phyloP scores from a whole-genome alignment of 331 rosid genomes.

The Rosa hybrid region DNA sequence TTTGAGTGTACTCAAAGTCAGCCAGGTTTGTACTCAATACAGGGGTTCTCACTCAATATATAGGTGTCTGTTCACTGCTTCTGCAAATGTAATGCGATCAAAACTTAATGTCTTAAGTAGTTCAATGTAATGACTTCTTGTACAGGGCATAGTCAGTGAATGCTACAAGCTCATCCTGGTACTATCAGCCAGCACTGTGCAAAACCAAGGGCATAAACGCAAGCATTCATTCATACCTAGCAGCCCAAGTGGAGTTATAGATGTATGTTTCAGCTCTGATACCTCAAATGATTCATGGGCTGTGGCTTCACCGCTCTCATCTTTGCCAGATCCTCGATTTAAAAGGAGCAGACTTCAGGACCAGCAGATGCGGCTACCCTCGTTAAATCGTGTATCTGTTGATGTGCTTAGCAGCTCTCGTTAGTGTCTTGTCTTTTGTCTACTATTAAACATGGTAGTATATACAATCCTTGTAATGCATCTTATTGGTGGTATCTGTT shows the following conservation, averaged over 20 bases:
- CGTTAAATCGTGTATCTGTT: constrained; percentile 59
- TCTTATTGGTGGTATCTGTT: constrained; percentile 40
- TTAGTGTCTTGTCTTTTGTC: constrained; percentile 49
- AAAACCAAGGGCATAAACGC: constrained; percentile 45
- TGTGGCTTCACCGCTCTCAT: constrained; percentile 36
- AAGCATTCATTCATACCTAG: constrained; percentile 48
- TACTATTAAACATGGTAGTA: constrained; percentile 50
- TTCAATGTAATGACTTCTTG: constrained; percentile 29
- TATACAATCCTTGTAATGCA: constrained; percentile 34
- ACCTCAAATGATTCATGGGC: constrained; percentile 76
- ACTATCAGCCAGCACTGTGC: constrained; percentile 36
- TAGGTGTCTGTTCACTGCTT: background rate
- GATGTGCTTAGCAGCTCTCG: constrained; percentile 68
- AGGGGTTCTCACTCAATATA: constrained; percentile 8
- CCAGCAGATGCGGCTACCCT: constrained; percentile 73
- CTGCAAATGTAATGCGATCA: constrained; percentile 2
- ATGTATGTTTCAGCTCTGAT: constrained; percentile 70
- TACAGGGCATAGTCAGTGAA: constrained; percentile 62
- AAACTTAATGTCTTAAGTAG: constrained; percentile 17
- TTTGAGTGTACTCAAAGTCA: constrained; percentile 61
- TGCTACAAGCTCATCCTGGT: constrained; percentile 65
- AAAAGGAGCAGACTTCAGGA: constrained; percentile 74
- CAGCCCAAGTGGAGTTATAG: constrained; percentile 69
- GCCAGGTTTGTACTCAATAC: constrained; percentile 56
- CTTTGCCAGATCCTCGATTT: constrained; percentile 50